Conservation (phyloP, 306 rosid species). For the Quercus variabilis region DNA sequence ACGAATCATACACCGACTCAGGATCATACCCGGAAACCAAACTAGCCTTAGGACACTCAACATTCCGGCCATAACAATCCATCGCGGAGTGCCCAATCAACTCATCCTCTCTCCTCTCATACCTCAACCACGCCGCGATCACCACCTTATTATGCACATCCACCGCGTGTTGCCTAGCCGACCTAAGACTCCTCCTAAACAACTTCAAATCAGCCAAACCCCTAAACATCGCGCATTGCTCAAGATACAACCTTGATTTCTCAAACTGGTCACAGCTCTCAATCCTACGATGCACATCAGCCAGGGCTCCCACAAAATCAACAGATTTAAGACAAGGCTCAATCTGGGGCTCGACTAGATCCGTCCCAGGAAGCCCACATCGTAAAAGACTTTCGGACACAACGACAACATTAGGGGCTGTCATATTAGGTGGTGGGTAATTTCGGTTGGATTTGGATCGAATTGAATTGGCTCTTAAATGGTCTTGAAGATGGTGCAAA, state of each 20-base stretch:
- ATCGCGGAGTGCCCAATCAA: conserved; percentile 51
- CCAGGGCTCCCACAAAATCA: conserved; percentile 46
- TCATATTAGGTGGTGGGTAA: conserved; percentile 24
- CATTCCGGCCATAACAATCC: conserved; percentile 67
- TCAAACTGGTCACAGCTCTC: conserved; percentile 52
- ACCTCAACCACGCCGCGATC: conserved; percentile 66
- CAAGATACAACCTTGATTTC: conserved; percentile 44
- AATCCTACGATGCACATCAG: conserved; percentile 39
- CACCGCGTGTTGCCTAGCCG: conserved; percentile 72
- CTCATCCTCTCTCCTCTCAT: conserved; percentile 82
- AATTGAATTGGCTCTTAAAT: conserved; percentile 36
- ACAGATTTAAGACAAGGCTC: conserved; percentile 45
- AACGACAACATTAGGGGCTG: conserved; percentile 14
- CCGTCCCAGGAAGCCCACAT: conserved; percentile 59
- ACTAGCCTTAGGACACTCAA: conserved; percentile 68
- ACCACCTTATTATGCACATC: conserved; percentile 71
- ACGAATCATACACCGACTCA: conserved; percentile 51
- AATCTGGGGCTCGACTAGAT: conserved; percentile 59
- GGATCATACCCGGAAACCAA: conserved; percentile 66
- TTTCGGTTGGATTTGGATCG: conserved; percentile 39
- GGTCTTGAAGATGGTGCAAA: conserved; percentile 54
- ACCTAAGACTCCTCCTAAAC: conserved; percentile 65
- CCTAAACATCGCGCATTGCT: conserved; percentile 58
- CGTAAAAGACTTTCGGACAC: conserved; percentile 51
- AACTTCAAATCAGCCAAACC: conserved; percentile 54